phyloP scores from a whole-genome alignment of 805 yeast species.

The Candida yuanshanica region DNA sequence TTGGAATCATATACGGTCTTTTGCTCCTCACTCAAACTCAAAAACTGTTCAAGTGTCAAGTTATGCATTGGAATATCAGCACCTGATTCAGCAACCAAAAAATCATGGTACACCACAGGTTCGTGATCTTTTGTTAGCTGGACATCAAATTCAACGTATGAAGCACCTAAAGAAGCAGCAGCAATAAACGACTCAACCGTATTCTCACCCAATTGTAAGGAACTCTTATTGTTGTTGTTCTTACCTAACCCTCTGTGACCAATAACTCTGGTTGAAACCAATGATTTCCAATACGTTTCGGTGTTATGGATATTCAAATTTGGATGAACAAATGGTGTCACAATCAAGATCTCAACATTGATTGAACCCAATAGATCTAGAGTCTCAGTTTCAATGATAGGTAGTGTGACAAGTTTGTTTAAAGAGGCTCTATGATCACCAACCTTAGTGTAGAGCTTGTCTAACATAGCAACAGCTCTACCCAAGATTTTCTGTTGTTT shows the following conservation, averaged over 20 bases:
- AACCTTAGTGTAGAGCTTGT: conserved; percentile 56
- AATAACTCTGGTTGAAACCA: conserved; percentile 83
- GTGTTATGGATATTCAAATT: conserved; percentile 58
- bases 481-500: conserved; percentile 50
- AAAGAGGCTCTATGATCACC: conserved; percentile 65
- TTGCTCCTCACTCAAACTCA: conserved; percentile 40
- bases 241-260: conserved; percentile 96
- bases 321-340: conserved; percentile 68
- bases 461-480: conserved; percentile 73
- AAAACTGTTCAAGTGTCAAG: conserved; percentile 82
- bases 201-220: conserved; percentile 91
- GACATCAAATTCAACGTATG: conserved; percentile 95
- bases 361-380: conserved; percentile 74
- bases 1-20: conserved; percentile 1
- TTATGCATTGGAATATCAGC: conserved; percentile 95
- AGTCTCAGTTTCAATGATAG: conserved; percentile 67
- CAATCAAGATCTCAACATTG: conserved; percentile 67
- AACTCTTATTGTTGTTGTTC: conserved; percentile 62
- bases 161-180: conserved; percentile 93
- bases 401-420: conserved; percentile 59
- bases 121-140: conserved; percentile 86
- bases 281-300: conserved; percentile 86
- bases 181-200: conserved; percentile 93
- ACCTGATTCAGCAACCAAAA: conserved; percentile 90
- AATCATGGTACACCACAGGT: conserved; percentile 94